A percentile compares a stretch with the other conserved stretches of the same genome.
Evolutionary conservation across 106 monocot genomes (phyloP).

Genomic region (Acanthochlamys bracteata): DNA sequence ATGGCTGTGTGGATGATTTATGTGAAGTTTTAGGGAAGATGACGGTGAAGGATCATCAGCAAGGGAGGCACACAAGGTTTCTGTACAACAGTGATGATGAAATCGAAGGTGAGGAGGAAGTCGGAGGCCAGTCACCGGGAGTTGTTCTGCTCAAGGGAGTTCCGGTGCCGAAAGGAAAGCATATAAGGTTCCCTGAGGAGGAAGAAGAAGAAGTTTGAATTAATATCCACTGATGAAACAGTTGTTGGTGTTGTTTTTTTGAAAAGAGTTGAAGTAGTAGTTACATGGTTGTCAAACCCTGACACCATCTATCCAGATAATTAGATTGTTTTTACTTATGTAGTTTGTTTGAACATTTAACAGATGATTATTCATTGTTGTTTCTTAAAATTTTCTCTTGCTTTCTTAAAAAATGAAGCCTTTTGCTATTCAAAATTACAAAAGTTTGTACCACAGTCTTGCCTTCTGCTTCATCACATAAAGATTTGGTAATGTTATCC

Average conservation of each 20-base stretch:
- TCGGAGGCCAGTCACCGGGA: constrained; percentile 15
- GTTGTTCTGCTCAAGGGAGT: constrained; percentile 55
- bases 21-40: constrained; percentile 51
- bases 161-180: constrained; percentile 75
- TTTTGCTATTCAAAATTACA: too few species aligned
- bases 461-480: too few species aligned
- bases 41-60: constrained; percentile 15
- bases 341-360: neutral
- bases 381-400: too few species aligned
- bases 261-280: neutral
- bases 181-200: constrained; percentile 76
- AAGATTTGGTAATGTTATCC: too few species aligned
- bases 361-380: too few species aligned
- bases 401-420: too few species aligned
- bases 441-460: too few species aligned
- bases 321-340: neutral
- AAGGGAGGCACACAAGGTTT: constrained; percentile 72
- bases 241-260: neutral
- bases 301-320: neutral
- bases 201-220: constrained; percentile 23
- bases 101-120: constrained; percentile 19
- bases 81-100: constrained; percentile 73
- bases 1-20: constrained; percentile 33
- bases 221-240: neutral
- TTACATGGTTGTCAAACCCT: constrained; percentile 7